Conservation (phyloP, 495 filamentous ascomycete species). For the Penicillium psychrofluorescens region DNA sequence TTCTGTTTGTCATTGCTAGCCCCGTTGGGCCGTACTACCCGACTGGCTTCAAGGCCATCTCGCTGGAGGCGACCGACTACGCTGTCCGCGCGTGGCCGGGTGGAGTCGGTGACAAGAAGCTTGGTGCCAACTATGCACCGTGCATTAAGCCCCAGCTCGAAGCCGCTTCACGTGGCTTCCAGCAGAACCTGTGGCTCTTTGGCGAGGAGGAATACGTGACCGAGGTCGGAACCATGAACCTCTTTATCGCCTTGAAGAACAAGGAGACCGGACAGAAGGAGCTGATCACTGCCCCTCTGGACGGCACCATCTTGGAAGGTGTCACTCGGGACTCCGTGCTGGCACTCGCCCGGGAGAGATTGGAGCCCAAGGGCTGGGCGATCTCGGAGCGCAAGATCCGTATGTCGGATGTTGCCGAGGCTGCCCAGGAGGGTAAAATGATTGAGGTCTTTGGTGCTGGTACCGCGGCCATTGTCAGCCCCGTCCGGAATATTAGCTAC, state of each 20-base stretch:
- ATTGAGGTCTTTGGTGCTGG: conserved; percentile 91
- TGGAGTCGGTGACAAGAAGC: conserved; percentile 93
- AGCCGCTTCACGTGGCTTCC: conserved; percentile 82
- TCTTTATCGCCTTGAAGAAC: conserved; percentile 76
- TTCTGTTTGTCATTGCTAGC: conserved; percentile 90
- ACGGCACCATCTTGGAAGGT: conserved; percentile 95
- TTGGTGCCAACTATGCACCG: conserved; percentile 96
- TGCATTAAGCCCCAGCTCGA: conserved; percentile 90
- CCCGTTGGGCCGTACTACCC: conserved; percentile 98
- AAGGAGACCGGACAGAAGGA: conserved; percentile 82
- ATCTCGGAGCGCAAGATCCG: conserved; percentile 83
- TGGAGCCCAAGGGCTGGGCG: conserved; percentile 80
- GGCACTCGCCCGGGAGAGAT: conserved; percentile 69
- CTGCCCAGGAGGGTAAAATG: conserved; percentile 74
- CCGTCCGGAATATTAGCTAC: conserved; percentile 83
- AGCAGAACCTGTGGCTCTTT: conserved; percentile 98
- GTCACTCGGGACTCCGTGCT: conserved; percentile 88
- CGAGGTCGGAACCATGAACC: conserved; percentile 97
- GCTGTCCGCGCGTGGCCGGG: conserved; percentile 97
- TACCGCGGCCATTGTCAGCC: conserved; percentile 69
- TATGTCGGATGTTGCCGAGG: conserved; percentile 74
- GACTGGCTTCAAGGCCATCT: conserved; percentile 93
- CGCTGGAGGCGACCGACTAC: conserved; percentile 86
- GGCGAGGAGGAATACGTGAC: conserved; percentile 90
- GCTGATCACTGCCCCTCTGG: conserved; percentile 84